Evolutionary conservation across 352 stramenopile genomes (phyloP).

Genomic region (Albugo candida): DNA sequence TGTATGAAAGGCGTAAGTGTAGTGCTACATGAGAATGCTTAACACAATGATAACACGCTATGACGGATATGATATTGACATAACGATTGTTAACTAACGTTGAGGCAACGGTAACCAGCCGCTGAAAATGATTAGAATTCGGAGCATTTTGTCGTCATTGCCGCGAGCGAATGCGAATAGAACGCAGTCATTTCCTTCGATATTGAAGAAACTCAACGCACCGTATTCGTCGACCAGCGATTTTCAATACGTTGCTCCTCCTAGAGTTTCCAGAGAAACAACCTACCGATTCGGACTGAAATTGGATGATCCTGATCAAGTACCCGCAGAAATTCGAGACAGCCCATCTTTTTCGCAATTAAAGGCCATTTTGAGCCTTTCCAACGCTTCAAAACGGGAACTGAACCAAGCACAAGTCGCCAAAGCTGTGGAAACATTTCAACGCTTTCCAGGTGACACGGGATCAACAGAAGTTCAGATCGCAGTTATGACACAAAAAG

Average conservation of each 20-base stretch:
- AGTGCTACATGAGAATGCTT: slow-evolving; percentile 11
- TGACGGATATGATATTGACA: too few species aligned
- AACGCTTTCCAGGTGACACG: slow-evolving; percentile 71
- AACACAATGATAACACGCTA: too few species aligned
- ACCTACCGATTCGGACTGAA: slow-evolving; percentile 48
- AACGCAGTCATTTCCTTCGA: neutral
- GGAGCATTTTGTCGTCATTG: too few species aligned
- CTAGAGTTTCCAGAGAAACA: slow-evolving; percentile 24
- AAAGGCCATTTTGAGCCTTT: slow-evolving; percentile 46
- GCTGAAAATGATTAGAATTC: too few species aligned
- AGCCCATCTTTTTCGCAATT: slow-evolving; percentile 22
- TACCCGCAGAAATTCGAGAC: slow-evolving; percentile 9
- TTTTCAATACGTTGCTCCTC: slow-evolving; percentile 45
- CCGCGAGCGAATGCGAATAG: too few species aligned
- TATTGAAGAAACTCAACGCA: neutral
- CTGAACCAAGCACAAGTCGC: slow-evolving; percentile 69
- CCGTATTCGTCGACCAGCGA: slow-evolving; percentile 3
- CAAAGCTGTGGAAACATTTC: slow-evolving; percentile 65
- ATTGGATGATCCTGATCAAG: slow-evolving; percentile 22
- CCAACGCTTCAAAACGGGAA: slow-evolving; percentile 63
- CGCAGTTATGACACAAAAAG: slow-evolving; percentile 73
- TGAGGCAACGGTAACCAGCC: too few species aligned
- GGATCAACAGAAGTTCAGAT: slow-evolving; percentile 75
- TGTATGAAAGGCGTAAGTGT: slow-evolving; percentile 45
- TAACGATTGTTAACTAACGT: too few species aligned